These are phyloP conservation scores for Zygosaccharomyces pseudorouxii DNA, from an alignment of 805 yeast genomes.

Conservation along the genomic window DNA sequence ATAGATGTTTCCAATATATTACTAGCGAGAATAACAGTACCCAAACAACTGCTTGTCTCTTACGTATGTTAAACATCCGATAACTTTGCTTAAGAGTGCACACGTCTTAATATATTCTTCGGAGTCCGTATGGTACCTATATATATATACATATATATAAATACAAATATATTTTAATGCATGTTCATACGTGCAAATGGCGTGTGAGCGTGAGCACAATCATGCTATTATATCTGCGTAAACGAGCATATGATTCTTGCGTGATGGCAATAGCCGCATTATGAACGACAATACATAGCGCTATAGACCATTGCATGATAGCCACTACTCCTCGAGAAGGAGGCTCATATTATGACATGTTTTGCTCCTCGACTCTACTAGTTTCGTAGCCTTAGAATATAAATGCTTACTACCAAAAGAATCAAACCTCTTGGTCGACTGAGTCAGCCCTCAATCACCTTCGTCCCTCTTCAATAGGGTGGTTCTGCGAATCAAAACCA, in stretches of 20 bases:
- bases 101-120: not conserved
- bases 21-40: not conserved
- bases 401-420: slow-evolving; percentile 25
- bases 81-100: too few species aligned
- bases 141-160: not conserved
- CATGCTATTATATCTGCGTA: not conserved
- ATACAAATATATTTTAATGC: not conserved
- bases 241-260: not conserved
- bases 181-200: not conserved
- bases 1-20: not conserved
- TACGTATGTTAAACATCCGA: slow-evolving; percentile 1
- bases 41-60: slow-evolving; percentile 1
- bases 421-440: slow-evolving; percentile 35
- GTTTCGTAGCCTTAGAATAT: not conserved
- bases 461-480: slow-evolving; percentile 36
- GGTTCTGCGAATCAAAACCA: slow-evolving; percentile 17
- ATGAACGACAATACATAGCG: not conserved
- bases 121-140: too few species aligned
- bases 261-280: not conserved
- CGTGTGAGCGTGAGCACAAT: not conserved
- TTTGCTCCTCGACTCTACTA: not conserved
- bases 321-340: slow-evolving; percentile 6
- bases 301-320: slow-evolving; percentile 2
- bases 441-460: slow-evolving; percentile 19
- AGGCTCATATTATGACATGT: not conserved